Evolutionary conservation across 2,329 filamentous ascomycete species (phyloP).

Genomic region (Westerdykella aurantiaca): DNA sequence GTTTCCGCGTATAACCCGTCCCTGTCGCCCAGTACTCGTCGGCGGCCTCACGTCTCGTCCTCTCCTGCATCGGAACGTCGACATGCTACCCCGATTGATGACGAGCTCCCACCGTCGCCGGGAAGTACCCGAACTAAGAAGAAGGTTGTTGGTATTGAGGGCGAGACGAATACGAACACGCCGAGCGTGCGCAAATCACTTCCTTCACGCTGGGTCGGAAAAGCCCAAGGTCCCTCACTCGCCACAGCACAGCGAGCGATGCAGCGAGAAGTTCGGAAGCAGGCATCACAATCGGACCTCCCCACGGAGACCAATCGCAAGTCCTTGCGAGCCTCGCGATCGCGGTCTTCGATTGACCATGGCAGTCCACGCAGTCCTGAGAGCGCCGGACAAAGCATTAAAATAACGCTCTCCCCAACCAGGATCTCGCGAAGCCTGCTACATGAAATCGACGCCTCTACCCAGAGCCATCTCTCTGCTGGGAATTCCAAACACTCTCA

Average conservation of each 20-base stretch:
- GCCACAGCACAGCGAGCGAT: constrained; percentile 20
- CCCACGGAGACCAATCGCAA: constrained; percentile 9
- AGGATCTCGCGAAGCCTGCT: constrained; percentile 1
- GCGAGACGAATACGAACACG: neutral
- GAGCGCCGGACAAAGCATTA: constrained; percentile 9
- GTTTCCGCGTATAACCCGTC: constrained; percentile 1
- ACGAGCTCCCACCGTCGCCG: neutral
- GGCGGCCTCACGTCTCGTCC: neutral
- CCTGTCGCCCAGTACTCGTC: neutral
- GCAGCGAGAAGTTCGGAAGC: constrained; percentile 17
- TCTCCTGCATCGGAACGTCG: neutral
- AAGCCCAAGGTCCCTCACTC: constrained; percentile 10
- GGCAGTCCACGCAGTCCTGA: neutral
- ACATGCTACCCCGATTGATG: neutral
- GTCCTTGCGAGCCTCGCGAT: constrained; percentile 8
- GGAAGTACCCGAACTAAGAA: neutral
- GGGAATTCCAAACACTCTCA: constrained; percentile 4
- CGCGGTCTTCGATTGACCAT: constrained; percentile 15
- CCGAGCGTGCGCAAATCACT: constrained; percentile 2
- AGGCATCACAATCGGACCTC: constrained; percentile 6
- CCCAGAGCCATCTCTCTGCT: too few species aligned
- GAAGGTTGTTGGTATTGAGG: neutral
- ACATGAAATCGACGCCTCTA: neutral
- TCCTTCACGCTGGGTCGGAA: constrained; percentile 1
- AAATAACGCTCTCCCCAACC: constrained; percentile 16